These are phyloP conservation scores for Clarireedia monteithiana DNA, from an alignment of 2,329 filamentous ascomycete species.

Conservation along the genomic window DNA sequence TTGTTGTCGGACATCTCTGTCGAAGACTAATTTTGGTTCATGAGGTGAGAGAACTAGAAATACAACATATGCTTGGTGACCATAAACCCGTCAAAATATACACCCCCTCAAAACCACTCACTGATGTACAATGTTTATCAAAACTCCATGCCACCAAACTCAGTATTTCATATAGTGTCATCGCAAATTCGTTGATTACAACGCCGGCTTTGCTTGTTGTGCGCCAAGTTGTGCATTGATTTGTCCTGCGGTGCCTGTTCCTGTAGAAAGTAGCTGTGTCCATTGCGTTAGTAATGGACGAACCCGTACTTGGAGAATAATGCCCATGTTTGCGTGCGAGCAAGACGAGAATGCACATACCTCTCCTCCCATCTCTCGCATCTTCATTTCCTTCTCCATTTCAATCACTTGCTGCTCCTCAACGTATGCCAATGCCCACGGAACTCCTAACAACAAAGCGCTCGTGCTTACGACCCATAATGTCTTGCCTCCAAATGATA, in stretches of 20 bases:
- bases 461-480: constrained; percentile 89
- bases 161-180: constrained; percentile 8
- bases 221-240: constrained; percentile 24
- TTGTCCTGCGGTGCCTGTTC: constrained; percentile 16
- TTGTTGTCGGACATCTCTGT: background rate
- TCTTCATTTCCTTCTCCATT: constrained; percentile 96
- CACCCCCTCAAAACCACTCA: constrained; percentile 15
- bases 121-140: constrained; percentile 23
- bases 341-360: constrained; percentile 31
- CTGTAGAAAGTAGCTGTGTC: constrained; percentile 21
- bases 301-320: background rate
- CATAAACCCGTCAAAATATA: constrained; percentile 12
- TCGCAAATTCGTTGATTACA: constrained; percentile 21
- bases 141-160: constrained; percentile 10
- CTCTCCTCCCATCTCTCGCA: constrained; percentile 87
- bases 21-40: constrained; percentile 10
- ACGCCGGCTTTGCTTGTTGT: constrained; percentile 24
- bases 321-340: background rate
- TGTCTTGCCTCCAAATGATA: constrained; percentile 73
- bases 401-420: constrained; percentile 96
- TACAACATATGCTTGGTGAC: constrained; percentile 25
- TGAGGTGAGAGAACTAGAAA: constrained; percentile 29
- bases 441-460: constrained; percentile 82
- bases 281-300: constrained; percentile 9
- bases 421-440: constrained; percentile 84